phyloP scores from a whole-genome alignment of 1,284 basidiomycete genomes.

The Trichosporon asahii region DNA sequence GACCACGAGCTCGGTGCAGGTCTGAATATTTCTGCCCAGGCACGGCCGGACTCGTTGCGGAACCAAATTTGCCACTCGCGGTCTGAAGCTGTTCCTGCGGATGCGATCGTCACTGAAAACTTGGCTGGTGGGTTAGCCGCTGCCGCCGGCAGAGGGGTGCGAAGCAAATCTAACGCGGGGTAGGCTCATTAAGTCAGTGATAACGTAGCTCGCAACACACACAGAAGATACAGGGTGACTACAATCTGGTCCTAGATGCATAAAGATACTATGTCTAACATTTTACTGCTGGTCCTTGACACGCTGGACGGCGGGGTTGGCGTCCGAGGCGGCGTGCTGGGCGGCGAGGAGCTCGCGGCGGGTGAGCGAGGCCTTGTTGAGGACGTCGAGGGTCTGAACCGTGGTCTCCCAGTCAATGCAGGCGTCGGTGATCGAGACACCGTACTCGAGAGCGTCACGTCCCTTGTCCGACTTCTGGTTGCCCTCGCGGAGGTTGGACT shows the following conservation, averaged over 20 bases:
- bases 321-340: constrained; percentile 11
- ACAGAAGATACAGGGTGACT: background rate
- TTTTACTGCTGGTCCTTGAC: constrained; percentile 10
- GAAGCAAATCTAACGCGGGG: background rate
- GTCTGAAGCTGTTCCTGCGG: background rate
- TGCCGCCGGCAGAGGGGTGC: background rate
- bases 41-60: background rate
- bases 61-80: background rate
- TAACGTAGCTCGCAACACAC: background rate
- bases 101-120: background rate
- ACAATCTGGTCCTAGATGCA: constrained; percentile 4
- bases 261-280: constrained; percentile 4
- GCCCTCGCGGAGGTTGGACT: constrained; percentile 85
- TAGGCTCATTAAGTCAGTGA: background rate
- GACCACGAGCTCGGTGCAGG: background rate
- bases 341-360: constrained; percentile 38
- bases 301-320: constrained; percentile 28
- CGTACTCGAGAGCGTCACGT: constrained; percentile 67
- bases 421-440: constrained; percentile 86
- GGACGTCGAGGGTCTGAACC: constrained; percentile 67
- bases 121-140: background rate
- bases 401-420: constrained; percentile 84
- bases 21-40: constrained; percentile 9
- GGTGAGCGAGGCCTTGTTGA: constrained; percentile 58
- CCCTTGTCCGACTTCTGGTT: constrained; percentile 64